Evolutionary conservation across 1,284 basidiomycete species (phyloP).

Genomic region (Phlebopus sp.): DNA sequence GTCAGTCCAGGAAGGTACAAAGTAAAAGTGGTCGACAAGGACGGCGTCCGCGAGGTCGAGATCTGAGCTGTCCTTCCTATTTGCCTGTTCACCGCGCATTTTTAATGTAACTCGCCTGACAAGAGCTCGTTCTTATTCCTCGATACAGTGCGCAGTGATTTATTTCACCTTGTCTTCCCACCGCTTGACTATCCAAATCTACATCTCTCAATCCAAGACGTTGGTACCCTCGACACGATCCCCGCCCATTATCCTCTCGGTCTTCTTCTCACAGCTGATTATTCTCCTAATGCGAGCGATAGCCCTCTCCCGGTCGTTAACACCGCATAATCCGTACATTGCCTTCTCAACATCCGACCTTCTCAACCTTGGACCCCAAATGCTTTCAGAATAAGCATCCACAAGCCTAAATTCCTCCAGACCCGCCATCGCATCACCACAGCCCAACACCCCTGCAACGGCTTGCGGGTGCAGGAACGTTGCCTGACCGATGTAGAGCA

Average conservation of each 20-base stretch:
- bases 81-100: neutral
- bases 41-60: conserved; percentile 80
- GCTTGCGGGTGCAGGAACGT: conserved; percentile 41
- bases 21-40: conserved; percentile 88
- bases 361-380: conserved; percentile 50
- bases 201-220: conserved; percentile 22
- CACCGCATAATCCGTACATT: conserved; percentile 1
- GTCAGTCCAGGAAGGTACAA: conserved; percentile 83
- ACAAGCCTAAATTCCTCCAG: conserved; percentile 44
- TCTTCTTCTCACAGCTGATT: conserved; percentile 49
- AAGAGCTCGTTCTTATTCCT: neutral
- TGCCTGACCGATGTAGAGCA: conserved; percentile 47
- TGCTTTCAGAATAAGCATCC: conserved; percentile 53
- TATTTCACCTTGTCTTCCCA: neutral
- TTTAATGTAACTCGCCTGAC: conserved; percentile 1
- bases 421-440: conserved; percentile 23
- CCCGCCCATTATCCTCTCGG: conserved; percentile 54
- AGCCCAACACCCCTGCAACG: conserved; percentile 38
- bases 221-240: conserved; percentile 43
- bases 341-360: conserved; percentile 40
- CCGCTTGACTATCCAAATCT: neutral
- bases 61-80: conserved; percentile 39
- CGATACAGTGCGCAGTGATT: neutral
- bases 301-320: conserved; percentile 13
- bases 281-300: conserved; percentile 37